Evolutionary conservation across 2,329 filamentous ascomycete genomes (phyloP), one percentile per base, ranked within the genome.

Genomic region (Fusarium decemcellulare): DNA sequence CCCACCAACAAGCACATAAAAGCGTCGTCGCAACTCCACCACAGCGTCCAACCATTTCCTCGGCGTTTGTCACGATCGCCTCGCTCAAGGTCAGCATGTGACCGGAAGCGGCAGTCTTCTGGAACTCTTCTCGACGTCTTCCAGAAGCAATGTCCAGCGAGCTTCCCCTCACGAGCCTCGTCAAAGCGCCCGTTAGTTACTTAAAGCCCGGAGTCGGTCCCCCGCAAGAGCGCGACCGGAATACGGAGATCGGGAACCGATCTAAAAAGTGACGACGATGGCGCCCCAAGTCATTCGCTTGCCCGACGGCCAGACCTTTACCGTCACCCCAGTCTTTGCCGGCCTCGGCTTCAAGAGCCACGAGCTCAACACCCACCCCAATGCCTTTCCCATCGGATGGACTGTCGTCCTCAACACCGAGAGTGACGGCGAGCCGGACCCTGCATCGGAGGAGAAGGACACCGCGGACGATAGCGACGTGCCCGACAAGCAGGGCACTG

Each of bases 271-370:
- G 55, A 54, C 61, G 43, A 71, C 48, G 16, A 83, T 82, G 81
- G 67, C 78, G 50, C 78, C 80, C 40, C 77, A 82, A 63, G 78
- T 87, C 48, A 85, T 95, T 63, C 88, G 92, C 79, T 85, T 98
- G 72, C 95, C 95, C 50, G 97, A 98, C 81, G 95, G 95, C 76
- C 93, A 96, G 81, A 91, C 87, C 69, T 88, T 96, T 76, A 92
- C 91, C 4, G 92, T 97, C 34, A 90, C 90, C 14, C 93, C 94
- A 1, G 93, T 97, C 29, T 98, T 97, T 78, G 94, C 93, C n/a
- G 95, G 95, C 34, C 86, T 96, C 59, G 93, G 91, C 74, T 98
- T 98, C 89, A 96, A 95, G 79, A 89, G 91, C 61, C 92, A 93
- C 76, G 92, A 96, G 66, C 83, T 93, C 68, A 92, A 87, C 74